Evolutionary conservation across 2,329 filamentous ascomycete genomes (phyloP), one percentile per base, ranked within the genome.

Genomic region (Lizonia empirigonia): DNA sequence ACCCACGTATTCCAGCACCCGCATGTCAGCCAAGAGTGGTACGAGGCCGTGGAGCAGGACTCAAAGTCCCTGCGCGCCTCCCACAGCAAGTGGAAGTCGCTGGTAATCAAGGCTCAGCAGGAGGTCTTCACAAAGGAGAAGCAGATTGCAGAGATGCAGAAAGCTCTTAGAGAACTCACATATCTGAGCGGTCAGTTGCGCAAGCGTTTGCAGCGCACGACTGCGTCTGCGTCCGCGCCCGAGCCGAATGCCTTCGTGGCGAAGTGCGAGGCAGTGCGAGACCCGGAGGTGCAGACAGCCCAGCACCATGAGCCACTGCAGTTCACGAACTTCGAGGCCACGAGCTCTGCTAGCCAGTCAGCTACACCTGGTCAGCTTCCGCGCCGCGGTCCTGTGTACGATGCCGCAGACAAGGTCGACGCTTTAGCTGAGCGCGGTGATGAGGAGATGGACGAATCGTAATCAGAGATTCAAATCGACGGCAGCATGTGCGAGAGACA

Each of bases 191-290:
- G 16, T 7, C 27, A 34, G 9, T 16, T 40, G 7, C 35, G 44
- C 9, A 22, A 34, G 13, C 30, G 29, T 8, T 19, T 40, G 5
- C 35, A 47, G 16, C 36, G 20, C 19, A 3, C 34, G 2, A 33
- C 7, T 5, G 15, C 27, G n/a, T n/a, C n/a, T n/a, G n/a, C n/a
- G n/a, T n/a, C n/a, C n/a, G n/a, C n/a, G n/a, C n/a, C n/a, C 10
- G 16, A 15, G 1, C 12, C 32, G 3, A 34, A 8, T 6, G 22
- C 23, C 3, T 47, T 47, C 29, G 9, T 40, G 9, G 29, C 37
- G 13, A 34, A 47, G 23, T 40, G 44, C 18, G 44, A 47, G 18
- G 44, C 44, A 5, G 36, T 35, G 2, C 44, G 44, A 2, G 44
- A 47, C 12, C 20, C 29, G 4, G 20, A 39, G 8, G 22, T 26